Conservation (phyloP, 2,329 filamentous ascomycete genomes). For the Alternaria rosae region DNA sequence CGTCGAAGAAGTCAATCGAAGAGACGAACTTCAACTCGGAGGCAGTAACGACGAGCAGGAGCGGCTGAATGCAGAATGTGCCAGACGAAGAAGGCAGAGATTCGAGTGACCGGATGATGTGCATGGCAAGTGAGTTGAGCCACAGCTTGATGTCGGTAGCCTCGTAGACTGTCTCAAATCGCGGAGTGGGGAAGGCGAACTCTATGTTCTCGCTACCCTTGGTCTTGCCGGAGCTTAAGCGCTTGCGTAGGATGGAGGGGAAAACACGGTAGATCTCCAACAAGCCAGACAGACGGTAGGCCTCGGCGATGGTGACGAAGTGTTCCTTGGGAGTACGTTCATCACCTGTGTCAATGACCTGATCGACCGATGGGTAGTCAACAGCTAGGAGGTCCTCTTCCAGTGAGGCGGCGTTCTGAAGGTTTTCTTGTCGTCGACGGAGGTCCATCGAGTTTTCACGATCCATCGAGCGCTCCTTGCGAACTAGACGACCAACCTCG, state of each 20-base stretch:
- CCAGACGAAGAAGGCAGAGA: constrained; percentile 61
- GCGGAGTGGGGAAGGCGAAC: constrained; percentile 42
- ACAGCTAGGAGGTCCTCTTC: constrained; percentile 59
- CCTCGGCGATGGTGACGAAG: constrained; percentile 61
- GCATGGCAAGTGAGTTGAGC: constrained; percentile 61
- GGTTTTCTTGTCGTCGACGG: constrained; percentile 43
- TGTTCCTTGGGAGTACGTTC: constrained; percentile 61
- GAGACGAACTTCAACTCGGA: constrained; percentile 60
- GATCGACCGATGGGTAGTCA: constrained; percentile 56
- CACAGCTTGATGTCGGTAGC: constrained; percentile 49
- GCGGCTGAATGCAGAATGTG: constrained; percentile 62
- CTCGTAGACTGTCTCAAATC: constrained; percentile 45
- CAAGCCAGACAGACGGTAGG: constrained; percentile 61
- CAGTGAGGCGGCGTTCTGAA: constrained; percentile 51
- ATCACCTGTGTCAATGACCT: constrained; percentile 61
- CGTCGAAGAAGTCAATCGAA: constrained; percentile 46
- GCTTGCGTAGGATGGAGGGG: constrained; percentile 58
- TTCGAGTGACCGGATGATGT: constrained; percentile 59
- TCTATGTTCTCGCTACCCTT: constrained; percentile 34
- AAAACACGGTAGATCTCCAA: constrained; percentile 64
- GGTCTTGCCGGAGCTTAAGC: constrained; percentile 45
- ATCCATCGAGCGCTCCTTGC: constrained; percentile 46
- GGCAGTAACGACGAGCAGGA: constrained; percentile 59
- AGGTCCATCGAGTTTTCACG: constrained; percentile 38
- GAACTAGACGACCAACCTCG: constrained; percentile 56